These are phyloP conservation scores for Camellia japonica DNA, from an alignment of 148 eudicot species.

Conservation along the genomic window DNA sequence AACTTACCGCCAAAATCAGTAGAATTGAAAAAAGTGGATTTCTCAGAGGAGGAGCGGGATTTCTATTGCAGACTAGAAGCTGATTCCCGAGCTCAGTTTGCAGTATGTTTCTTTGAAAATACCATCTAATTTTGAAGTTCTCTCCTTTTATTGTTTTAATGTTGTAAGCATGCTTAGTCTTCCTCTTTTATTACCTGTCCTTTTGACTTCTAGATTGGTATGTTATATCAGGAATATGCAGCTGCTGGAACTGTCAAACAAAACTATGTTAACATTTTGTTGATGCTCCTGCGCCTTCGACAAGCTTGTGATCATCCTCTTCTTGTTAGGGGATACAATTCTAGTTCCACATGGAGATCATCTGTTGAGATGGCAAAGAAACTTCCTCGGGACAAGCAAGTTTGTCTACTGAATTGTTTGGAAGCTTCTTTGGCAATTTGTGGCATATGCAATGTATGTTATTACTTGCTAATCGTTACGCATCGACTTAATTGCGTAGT, in stretches of 20 bases:
- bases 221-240: slow-evolving; percentile 70
- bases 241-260: slow-evolving; percentile 89
- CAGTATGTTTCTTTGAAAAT: slow-evolving; percentile 43
- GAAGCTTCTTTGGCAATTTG: slow-evolving; percentile 86
- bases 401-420: slow-evolving; percentile 62
- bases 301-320: slow-evolving; percentile 99
- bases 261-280: slow-evolving; percentile 86
- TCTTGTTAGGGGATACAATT: slow-evolving; percentile 61
- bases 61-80: slow-evolving; percentile 83
- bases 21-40: slow-evolving; percentile 75
- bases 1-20: slow-evolving; percentile 79
- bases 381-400: slow-evolving; percentile 64
- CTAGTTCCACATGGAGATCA: slow-evolving; percentile 53
- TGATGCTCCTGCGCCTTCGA: slow-evolving; percentile 92
- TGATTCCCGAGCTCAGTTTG: slow-evolving; percentile 92
- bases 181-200: not conserved
- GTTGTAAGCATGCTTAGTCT: not conserved
- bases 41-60: slow-evolving; percentile 72
- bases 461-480: not conserved
- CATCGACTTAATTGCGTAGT: too few relatives aligned
- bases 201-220: slow-evolving; percentile 3
- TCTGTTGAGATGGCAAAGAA: slow-evolving; percentile 62
- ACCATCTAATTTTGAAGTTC: not conserved
- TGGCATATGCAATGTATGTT: slow-evolving; percentile 78
- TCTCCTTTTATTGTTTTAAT: not conserved